Evolutionary conservation across 2,329 filamentous ascomycete genomes (phyloP).

Genomic region (Neurospora crassa): DNA sequence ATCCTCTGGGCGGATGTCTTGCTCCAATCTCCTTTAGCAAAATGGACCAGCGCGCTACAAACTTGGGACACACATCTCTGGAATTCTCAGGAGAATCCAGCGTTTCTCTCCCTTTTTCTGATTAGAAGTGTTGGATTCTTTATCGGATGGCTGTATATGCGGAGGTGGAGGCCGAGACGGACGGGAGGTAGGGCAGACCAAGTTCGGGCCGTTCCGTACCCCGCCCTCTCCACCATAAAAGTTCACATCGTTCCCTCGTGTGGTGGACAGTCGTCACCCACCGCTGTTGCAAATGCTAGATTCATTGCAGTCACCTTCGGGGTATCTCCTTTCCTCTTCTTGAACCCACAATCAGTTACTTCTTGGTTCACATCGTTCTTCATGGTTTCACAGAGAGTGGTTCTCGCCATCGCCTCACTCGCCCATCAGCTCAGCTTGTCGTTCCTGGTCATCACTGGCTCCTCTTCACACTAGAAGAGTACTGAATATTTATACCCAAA

Average conservation of each 20-base stretch:
- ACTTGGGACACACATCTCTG: background rate
- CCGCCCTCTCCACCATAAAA: background rate
- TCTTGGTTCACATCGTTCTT: background rate
- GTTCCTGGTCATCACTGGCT: background rate
- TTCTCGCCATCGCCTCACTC: background rate
- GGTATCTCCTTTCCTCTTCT: background rate
- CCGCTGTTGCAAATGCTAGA: background rate
- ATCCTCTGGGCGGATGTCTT: background rate
- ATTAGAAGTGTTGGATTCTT: background rate
- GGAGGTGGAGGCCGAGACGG: background rate
- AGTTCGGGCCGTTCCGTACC: background rate
- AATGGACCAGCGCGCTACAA: too few species aligned
- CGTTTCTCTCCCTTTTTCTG: background rate
- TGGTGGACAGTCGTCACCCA: background rate
- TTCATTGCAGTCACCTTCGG: background rate
- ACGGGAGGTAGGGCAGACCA: background rate
- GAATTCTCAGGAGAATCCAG: background rate
- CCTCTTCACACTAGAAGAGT: background rate
- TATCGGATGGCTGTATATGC: background rate
- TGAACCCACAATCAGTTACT: background rate
- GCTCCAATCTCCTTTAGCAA: background rate
- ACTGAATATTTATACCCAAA: background rate
- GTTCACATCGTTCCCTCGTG: background rate
- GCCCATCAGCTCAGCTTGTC: background rate
- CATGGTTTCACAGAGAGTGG: background rate